These are phyloP conservation scores for Botrytis squamosa DNA, from an alignment of 2,329 filamentous ascomycete genomes.

Conservation along the genomic window DNA sequence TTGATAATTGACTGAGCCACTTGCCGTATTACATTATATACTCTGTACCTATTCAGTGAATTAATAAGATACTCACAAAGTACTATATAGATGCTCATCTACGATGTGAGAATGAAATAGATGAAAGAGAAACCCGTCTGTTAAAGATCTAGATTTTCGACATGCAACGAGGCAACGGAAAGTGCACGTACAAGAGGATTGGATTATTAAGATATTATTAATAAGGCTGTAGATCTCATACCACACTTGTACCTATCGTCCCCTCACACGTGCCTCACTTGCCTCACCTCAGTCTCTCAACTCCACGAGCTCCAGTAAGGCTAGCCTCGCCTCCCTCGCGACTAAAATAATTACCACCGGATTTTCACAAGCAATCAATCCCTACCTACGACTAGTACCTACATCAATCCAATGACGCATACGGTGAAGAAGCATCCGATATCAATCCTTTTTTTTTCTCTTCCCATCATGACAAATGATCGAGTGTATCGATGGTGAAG, in stretches of 20 bases:
- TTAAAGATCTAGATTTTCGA: not conserved
- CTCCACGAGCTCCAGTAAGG: not conserved
- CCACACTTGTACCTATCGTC: not conserved
- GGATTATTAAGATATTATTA: not conserved
- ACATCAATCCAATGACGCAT: constrained; percentile 2
- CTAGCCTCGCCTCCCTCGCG: not conserved
- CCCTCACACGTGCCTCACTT: not conserved
- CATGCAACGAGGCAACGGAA: not conserved
- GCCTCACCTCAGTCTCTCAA: not conserved
- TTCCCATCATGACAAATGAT: not conserved
- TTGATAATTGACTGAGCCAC: not conserved
- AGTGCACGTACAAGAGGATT: no score
- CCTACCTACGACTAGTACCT: not conserved
- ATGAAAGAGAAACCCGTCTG: no score
- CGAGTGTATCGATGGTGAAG: not conserved
- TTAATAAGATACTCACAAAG: no score
- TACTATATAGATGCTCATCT: no score
- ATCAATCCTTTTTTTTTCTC: not conserved
- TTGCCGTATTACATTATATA: not conserved
- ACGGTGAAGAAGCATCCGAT: not conserved
- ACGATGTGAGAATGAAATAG: not conserved
- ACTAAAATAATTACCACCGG: not conserved
- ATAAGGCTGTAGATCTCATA: not conserved
- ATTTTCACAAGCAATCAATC: not conserved
- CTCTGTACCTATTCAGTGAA: no score